Evolutionary conservation across 306 rosid genomes (phyloP).

Genomic region (Carpinus fangiana): DNA sequence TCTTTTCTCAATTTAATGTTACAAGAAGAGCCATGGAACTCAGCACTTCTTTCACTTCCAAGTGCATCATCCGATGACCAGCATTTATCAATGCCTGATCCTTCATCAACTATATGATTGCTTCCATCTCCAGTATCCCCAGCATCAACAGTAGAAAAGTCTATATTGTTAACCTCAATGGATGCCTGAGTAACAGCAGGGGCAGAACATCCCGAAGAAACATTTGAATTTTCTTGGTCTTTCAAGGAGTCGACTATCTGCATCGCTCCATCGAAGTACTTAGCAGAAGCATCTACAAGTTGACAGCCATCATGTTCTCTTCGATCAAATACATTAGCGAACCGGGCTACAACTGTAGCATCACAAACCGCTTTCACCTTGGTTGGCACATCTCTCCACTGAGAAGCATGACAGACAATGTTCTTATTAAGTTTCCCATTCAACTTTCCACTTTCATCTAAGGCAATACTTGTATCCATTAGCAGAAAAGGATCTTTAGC

Average conservation of each 20-base stretch:
- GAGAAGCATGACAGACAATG: slow-evolving; percentile 36
- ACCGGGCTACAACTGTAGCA: slow-evolving; percentile 29
- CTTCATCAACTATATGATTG: slow-evolving; percentile 54
- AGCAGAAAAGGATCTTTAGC: slow-evolving; percentile 28
- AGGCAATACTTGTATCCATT: slow-evolving; percentile 24
- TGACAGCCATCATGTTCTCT: slow-evolving; percentile 36
- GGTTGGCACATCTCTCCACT: slow-evolving; percentile 68
- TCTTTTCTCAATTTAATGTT: slow-evolving; percentile 32
- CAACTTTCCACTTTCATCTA: slow-evolving; percentile 35
- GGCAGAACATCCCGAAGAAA: slow-evolving; percentile 59
- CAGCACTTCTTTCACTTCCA: slow-evolving; percentile 51
- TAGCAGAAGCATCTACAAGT: slow-evolving; percentile 27
- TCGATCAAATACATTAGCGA: slow-evolving; percentile 33
- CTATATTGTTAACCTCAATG: slow-evolving; percentile 43
- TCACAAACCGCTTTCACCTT: slow-evolving; percentile 48
- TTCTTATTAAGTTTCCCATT: slow-evolving; percentile 25
- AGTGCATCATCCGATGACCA: slow-evolving; percentile 52
- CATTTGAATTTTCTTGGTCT: slow-evolving; percentile 50
- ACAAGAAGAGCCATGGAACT: slow-evolving; percentile 34
- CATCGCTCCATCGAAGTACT: slow-evolving; percentile 31
- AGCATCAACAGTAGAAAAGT: slow-evolving; percentile 42
- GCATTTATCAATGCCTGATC: slow-evolving; percentile 50
- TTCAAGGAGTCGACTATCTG: slow-evolving; percentile 29
- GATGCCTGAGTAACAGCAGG: slow-evolving; percentile 52
- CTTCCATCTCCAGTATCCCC: slow-evolving; percentile 38